Conservation (phyloP, 768 basidiomycete species). For the Gloeophyllum trabeum region DNA sequence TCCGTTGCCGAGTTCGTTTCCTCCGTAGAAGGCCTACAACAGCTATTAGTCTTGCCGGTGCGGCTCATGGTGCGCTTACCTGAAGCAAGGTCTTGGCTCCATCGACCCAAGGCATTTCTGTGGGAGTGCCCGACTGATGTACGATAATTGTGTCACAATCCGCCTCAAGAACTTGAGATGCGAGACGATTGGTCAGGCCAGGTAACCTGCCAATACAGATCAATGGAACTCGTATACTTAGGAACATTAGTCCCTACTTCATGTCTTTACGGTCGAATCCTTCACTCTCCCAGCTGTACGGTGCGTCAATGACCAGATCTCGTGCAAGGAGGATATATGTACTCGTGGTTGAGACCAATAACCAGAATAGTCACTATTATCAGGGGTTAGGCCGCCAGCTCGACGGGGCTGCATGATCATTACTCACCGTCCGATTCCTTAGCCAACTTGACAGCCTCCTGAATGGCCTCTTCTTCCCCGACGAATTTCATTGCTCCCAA, state of each 20-base stretch:
- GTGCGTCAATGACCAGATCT: neutral
- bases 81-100: conserved; percentile 26
- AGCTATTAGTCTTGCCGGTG: conserved; percentile 3
- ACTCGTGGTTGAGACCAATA: conserved; percentile 46
- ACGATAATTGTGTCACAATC: conserved; percentile 46
- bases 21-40: conserved; percentile 37
- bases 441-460: conserved; percentile 24
- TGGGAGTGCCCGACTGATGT: conserved; percentile 43
- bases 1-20: conserved; percentile 45
- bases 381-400: conserved; percentile 6
- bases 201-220: conserved; percentile 26
- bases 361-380: conserved; percentile 32
- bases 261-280: conserved; percentile 42
- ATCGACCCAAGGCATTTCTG: conserved; percentile 45
- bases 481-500: conserved; percentile 14
- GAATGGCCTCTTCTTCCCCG: conserved; percentile 17
- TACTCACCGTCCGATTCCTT: conserved; percentile 27
- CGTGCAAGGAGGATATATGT: conserved; percentile 8
- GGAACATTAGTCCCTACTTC: conserved; percentile 22
- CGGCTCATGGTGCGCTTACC: conserved; percentile 14
- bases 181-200: conserved; percentile 38
- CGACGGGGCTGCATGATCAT: neutral
- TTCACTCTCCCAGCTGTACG: conserved; percentile 41
- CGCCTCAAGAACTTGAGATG: conserved; percentile 32
- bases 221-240: neutral